Evolutionary conservation across 306 rosid species (phyloP), one percentile per base, ranked within the genome.

Genomic region (Castanea sativa): DNA sequence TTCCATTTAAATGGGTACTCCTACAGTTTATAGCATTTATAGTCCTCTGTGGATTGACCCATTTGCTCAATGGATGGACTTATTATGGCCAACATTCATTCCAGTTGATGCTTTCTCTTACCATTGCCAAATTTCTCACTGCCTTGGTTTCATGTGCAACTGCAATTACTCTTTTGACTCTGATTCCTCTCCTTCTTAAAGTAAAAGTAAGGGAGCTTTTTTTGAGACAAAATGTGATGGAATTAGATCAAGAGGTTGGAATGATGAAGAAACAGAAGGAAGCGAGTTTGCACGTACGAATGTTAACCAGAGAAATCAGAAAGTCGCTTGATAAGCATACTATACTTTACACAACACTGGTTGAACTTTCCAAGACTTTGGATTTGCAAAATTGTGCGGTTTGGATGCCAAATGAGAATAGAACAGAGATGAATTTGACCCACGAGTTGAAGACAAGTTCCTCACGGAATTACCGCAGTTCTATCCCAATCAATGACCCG

Each of bases 1-100:
- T 96, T 56, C 99, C 99, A 18, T 96, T 96, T 91, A 96, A 96
- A 88, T 96, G 99, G 99, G 99, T 96, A 74, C 97, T 96, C 29
- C 80, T 91, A 73, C 41, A 96, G 90, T 96, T 96, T 86, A 93
- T 96, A 75, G 92, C 98, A 74, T 96, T 96, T 88, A 96, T 96
- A 73, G 99, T 96, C 14, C 85, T 96, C 3, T 96, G 99, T 81
- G 99, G 99, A 5, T 73, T 96, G 91, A 93, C 99, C 16, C 99
- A 96, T 86, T 83, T 96, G 83, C 88, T 96, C 75, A 96, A 93
- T 76, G 99, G 99, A 35, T 96, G 98, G 98, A 96, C 99, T 79
- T 96, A 49, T 49, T 49, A 96, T 82, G 92, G 96, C 71, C 98
- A 92, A 74, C 99, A 96, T 85, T 88, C 99, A 6, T 96, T 96